Conservation (phyloP, 331 rosid genomes). For the Rhamnella rubrinervis region DNA sequence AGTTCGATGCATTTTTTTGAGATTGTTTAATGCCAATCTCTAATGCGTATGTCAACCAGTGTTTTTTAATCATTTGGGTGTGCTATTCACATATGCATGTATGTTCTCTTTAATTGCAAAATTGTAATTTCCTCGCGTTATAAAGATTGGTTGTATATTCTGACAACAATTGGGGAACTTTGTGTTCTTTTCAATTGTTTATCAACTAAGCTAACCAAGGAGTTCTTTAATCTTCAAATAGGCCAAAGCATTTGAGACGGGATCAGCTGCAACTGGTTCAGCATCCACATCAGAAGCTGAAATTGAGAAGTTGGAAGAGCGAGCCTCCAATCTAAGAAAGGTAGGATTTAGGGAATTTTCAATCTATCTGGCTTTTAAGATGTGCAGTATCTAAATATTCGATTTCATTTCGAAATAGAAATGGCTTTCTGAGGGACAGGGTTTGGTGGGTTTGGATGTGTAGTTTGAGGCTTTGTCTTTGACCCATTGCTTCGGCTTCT, state of each 20-base stretch:
- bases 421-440: not conserved
- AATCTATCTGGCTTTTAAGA: not conserved
- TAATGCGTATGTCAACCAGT: not conserved
- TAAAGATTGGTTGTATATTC: not conserved
- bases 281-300: slow-evolving; percentile 47
- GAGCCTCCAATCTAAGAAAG: slow-evolving; percentile 62
- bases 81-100: not conserved
- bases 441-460: too few relatives aligned
- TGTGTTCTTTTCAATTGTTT: not conserved
- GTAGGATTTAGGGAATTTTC: slow-evolving; percentile 32
- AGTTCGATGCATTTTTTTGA: not conserved
- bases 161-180: not conserved
- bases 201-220: not conserved
- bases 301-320: slow-evolving; percentile 75
- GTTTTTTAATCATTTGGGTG: too few relatives aligned
- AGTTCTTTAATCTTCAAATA: slow-evolving; percentile 15
- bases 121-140: not conserved
- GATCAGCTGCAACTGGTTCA: slow-evolving; percentile 45
- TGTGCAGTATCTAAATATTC: not conserved
- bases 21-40: too few relatives aligned
- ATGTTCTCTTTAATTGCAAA: not conserved
- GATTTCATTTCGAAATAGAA: not conserved
- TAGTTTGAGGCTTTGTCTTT: too few relatives aligned
- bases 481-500: too few relatives aligned
- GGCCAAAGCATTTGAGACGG: slow-evolving; percentile 55